Evolutionary conservation across 2,329 filamentous ascomycete genomes (phyloP).

Genomic region (Cyphellophora europaea): DNA sequence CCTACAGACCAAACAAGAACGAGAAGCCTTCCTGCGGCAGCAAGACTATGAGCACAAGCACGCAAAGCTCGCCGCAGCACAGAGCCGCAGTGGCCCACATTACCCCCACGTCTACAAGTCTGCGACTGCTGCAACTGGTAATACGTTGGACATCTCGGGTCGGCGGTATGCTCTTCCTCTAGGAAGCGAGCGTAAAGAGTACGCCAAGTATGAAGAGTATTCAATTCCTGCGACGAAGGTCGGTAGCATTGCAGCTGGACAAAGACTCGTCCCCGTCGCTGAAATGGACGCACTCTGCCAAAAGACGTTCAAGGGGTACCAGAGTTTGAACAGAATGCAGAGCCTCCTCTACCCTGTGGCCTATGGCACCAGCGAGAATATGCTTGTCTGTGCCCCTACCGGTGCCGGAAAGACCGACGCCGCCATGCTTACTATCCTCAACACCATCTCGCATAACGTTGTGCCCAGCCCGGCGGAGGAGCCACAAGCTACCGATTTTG

Average conservation of each 20-base stretch:
- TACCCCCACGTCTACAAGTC: constrained; percentile 90
- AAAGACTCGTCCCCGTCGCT: constrained; percentile 66
- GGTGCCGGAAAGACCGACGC: constrained; percentile 98
- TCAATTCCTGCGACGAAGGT: constrained; percentile 73
- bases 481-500: constrained; percentile 65
- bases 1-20: constrained; percentile 65
- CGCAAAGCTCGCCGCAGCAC: constrained; percentile 58
- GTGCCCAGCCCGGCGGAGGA: constrained; percentile 70
- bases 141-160: constrained; percentile 70
- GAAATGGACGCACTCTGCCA: constrained; percentile 83
- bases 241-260: constrained; percentile 61
- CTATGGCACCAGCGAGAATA: constrained; percentile 93
- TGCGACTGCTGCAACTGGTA: constrained; percentile 64
- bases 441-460: constrained; percentile 79
- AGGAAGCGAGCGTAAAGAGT: constrained; percentile 62
- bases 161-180: constrained; percentile 73
- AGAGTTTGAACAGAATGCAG: constrained; percentile 92
- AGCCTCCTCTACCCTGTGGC: constrained; percentile 91
- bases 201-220: constrained; percentile 80
- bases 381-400: constrained; percentile 96
- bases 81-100: constrained; percentile 59
- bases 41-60: constrained; percentile 79
- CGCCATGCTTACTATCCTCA: constrained; percentile 91
- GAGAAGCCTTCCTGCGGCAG: constrained; percentile 66
- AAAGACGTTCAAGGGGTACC: constrained; percentile 91